A percentile compares a stretch with the other conserved stretches of the same genome.
phyloP scores from a whole-genome alignment of 2,329 filamentous ascomycete genomes.

The Myriosclerotinia curreyana region DNA sequence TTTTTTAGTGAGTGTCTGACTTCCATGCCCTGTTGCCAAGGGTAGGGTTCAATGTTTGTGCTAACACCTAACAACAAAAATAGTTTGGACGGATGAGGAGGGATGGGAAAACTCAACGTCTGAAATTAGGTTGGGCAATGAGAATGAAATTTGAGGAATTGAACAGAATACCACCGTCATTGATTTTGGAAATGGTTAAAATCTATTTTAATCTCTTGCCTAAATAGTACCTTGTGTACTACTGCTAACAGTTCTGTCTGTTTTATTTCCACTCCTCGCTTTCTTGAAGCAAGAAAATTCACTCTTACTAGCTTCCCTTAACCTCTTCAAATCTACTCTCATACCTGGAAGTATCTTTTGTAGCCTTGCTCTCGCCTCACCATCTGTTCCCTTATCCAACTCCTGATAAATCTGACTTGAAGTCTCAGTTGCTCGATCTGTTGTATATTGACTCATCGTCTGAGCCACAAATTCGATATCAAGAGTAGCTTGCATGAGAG shows the following conservation, averaged over 20 bases:
- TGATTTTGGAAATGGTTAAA: background rate
- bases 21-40: too few species aligned
- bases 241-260: constrained; percentile 13
- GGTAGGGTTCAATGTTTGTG: too few species aligned
- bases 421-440: constrained; percentile 72
- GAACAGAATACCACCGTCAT: background rate
- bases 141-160: background rate
- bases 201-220: background rate
- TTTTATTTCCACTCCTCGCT: constrained; percentile 31
- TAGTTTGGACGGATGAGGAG: too few species aligned
- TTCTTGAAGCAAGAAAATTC: constrained; percentile 86
- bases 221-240: constrained; percentile 4
- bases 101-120: too few species aligned
- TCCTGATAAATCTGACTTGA: constrained; percentile 92
- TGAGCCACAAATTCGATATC: constrained; percentile 97
- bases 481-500: constrained; percentile 93
- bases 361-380: constrained; percentile 72
- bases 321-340: constrained; percentile 78
- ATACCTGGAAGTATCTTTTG: constrained; percentile 89
- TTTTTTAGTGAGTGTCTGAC: background rate
- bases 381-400: constrained; percentile 84
- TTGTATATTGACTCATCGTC: constrained; percentile 86
- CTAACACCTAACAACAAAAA: too few species aligned
- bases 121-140: too few species aligned
- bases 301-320: constrained; percentile 76